Evolutionary conservation across 75 land plant genomes (phyloP).

Genomic region (Azolla pinnata): DNA sequence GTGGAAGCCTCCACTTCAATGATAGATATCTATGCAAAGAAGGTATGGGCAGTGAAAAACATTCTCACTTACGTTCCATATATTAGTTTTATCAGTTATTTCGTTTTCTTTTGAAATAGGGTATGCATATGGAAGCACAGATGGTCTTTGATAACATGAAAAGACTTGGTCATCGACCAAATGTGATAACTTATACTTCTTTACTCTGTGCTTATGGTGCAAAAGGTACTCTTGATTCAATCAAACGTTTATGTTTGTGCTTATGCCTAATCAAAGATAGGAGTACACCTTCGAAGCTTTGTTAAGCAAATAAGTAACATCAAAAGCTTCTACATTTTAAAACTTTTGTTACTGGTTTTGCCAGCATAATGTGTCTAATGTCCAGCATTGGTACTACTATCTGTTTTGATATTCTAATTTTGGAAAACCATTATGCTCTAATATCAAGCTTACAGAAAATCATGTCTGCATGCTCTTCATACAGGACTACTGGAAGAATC

Average conservation of each 20-base stretch:
- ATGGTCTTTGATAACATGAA: constrained; percentile 52
- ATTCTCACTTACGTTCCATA: not conserved
- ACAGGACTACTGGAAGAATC: constrained; percentile 65
- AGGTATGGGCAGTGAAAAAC: constrained; percentile 31
- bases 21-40: constrained; percentile 67
- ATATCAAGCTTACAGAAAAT: too few species aligned
- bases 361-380: too few species aligned
- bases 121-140: constrained; percentile 61
- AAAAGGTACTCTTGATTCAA: constrained; percentile 32
- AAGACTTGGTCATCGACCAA: constrained; percentile 46
- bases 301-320: too few species aligned
- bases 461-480: not conserved
- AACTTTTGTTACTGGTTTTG: too few species aligned
- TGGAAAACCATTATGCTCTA: not conserved
- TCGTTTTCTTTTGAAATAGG: constrained; percentile 30
- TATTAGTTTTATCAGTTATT: not conserved
- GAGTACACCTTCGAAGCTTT: not conserved
- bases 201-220: constrained; percentile 61
- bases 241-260: not conserved
- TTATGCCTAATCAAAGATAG: not conserved
- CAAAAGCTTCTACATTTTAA: too few species aligned
- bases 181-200: constrained; percentile 73
- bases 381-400: too few species aligned
- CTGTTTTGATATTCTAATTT: too few species aligned
- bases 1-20: constrained; percentile 72